Evolutionary conservation across 1,284 basidiomycete genomes (phyloP).

Genomic region (Rhizoctonia solani): DNA sequence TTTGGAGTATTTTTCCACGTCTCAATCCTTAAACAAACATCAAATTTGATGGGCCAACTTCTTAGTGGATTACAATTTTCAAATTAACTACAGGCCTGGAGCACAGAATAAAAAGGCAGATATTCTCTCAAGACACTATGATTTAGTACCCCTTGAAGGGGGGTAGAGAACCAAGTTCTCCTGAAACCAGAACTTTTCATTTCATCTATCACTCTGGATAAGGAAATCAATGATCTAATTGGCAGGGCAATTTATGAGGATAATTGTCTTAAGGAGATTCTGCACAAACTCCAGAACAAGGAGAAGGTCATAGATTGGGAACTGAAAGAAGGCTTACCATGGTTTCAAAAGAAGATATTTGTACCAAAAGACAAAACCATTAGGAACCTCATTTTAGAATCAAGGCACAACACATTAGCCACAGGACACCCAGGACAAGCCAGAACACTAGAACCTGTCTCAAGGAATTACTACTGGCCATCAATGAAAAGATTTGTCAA

Average conservation of each 20-base stretch:
- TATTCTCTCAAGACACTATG: too few relatives aligned
- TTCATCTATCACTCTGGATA: too few relatives aligned
- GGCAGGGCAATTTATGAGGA: too few relatives aligned
- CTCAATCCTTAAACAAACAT: neutral
- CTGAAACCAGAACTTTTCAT: too few relatives aligned
- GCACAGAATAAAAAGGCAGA: too few relatives aligned
- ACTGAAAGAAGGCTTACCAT: too few relatives aligned
- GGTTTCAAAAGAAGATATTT: neutral
- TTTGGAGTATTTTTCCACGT: too few relatives aligned
- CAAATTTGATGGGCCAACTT: slow-evolving; percentile 17
- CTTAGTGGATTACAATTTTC: slow-evolving; percentile 26
- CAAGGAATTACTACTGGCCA: neutral
- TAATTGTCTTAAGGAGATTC: neutral
- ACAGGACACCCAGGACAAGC: neutral
- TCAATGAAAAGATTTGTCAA: neutral
- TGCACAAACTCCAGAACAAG: neutral
- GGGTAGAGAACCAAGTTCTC: too few relatives aligned
- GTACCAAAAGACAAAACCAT: neutral
- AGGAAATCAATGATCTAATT: too few relatives aligned
- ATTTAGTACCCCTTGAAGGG: too few relatives aligned
- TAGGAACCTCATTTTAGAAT: neutral
- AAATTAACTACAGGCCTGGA: neutral
- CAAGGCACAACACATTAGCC: neutral
- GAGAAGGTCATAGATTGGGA: neutral
- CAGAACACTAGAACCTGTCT: neutral